A percentile compares a stretch with the other conserved stretches of the same genome.
Evolutionary conservation across 306 rosid genomes (phyloP).

Genomic region (Lathyrus aphaca): DNA sequence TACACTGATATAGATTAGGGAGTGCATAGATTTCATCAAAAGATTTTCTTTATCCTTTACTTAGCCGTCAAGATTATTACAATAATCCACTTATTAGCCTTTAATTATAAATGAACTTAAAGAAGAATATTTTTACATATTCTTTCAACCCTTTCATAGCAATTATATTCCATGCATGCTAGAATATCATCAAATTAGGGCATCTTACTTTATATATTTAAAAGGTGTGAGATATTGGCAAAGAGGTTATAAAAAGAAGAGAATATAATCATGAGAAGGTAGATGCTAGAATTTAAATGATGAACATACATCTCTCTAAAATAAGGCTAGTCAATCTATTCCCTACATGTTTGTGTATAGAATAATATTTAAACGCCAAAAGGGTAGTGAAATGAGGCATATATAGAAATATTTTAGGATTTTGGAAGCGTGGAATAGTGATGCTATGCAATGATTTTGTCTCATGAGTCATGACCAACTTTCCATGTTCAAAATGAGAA

Average conservation of each 20-base stretch:
- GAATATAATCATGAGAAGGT: constrained; percentile 46
- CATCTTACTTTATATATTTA: constrained; percentile 25
- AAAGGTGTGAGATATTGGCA: constrained; percentile 34
- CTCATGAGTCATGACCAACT: constrained; percentile 23
- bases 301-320: constrained; percentile 30
- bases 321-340: constrained; percentile 16
- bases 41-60: constrained; percentile 17
- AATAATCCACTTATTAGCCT: constrained; percentile 18
- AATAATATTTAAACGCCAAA: constrained; percentile 35
- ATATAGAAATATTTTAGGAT: constrained; percentile 40
- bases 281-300: constrained; percentile 42
- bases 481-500: constrained; percentile 41
- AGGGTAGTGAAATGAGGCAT: constrained; percentile 12
- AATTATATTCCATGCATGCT: constrained; percentile 31
- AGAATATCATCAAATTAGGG: constrained; percentile 22
- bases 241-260: constrained; percentile 48
- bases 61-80: constrained; percentile 37
- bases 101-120: constrained; percentile 8
- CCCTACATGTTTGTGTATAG: background rate
- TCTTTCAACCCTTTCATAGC: constrained; percentile 11
- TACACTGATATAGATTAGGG: background rate
- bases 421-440: constrained; percentile 40
- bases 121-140: background rate
- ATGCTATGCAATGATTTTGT: constrained; percentile 50
- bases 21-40: constrained; percentile 40